phyloP scores from a whole-genome alignment of 306 rosid species.

The Vigna hirtella region DNA sequence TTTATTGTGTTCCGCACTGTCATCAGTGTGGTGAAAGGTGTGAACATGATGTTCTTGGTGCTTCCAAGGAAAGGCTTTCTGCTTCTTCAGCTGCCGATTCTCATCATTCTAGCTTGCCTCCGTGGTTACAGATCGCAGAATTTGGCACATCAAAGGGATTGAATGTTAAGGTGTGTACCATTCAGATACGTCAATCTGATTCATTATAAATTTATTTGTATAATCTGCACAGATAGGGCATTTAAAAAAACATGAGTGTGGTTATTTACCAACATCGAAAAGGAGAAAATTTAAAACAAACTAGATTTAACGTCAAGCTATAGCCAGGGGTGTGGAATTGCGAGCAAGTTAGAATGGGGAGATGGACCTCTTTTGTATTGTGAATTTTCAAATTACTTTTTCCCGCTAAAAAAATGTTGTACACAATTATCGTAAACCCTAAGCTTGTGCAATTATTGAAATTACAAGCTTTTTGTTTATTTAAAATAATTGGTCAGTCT shows the following conservation, averaged over 20 bases:
- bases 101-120: conserved; percentile 68
- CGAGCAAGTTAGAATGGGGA: conserved; percentile 15
- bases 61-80: conserved; percentile 54
- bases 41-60: conserved; percentile 61
- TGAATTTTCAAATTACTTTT: conserved; percentile 10
- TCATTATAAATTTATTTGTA: conserved; percentile 10
- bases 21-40: conserved; percentile 58
- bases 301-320: conserved; percentile 10
- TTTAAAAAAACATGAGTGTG: not conserved
- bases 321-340: not conserved
- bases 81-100: conserved; percentile 55
- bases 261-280: conserved; percentile 16
- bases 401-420: not conserved
- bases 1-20: conserved; percentile 53
- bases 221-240: not conserved
- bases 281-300: conserved; percentile 12
- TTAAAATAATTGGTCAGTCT: conserved; percentile 1
- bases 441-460: conserved; percentile 12
- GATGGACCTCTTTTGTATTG: not conserved
- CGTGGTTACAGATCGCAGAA: conserved; percentile 75
- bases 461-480: conserved; percentile 9
- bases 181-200: conserved; percentile 33
- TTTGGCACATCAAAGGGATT: conserved; percentile 50
- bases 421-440: not conserved
- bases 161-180: conserved; percentile 74